Evolutionary conservation across 805 yeast genomes (phyloP), one percentile per base, ranked within the genome.

Genomic region (Lipomyces lipofer): DNA sequence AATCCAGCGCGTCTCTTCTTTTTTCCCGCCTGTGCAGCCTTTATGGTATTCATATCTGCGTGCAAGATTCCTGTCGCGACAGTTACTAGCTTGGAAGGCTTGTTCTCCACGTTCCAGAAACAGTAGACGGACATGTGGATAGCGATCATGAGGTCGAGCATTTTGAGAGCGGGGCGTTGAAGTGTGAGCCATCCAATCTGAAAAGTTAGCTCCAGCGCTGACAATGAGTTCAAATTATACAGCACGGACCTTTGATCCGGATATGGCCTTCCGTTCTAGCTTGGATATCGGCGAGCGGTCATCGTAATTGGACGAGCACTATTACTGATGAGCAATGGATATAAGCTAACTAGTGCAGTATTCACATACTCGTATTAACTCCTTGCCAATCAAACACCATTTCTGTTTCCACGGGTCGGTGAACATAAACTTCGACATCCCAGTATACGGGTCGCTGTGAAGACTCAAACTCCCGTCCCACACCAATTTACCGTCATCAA

Each of bases 81-180:
- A 2, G 54, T 39, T 5, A 52, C 40, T 3, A 56, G 44, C 24
- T 40, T 43, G 13, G 52, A 49, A 19, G 57, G 57, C 28, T 45
- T 52, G 19, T 4, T 24, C 27, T 56, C 60, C 21, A 40, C 25
- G 13, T 39, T 53, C 60, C 59, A 56, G 32, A 58, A 58, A n/a
- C 45, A 36, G 22, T 39, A 43, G 5, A 45, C 48, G 8, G 54
- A 51, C 43, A 55, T 56, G 27, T 58, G 56, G 2, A 38, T 30
- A 5, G 60, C 56, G 24, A 58, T 43, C 59, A 52, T 51, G 8
- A 58, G 29, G 39, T 58, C 62, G 2, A 58, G 56, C 62, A 58
- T 58, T 27, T 39, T 32, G 24, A 58, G 32, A 5, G 62, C 62
- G 2, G 51, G 24, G n/a, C 29, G 17, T 6, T 44, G 32, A 2